Evolutionary conservation across 208 protist species (phyloP), one percentile per base, ranked within the genome.

Genomic region (Wallacemonas rigidus): DNA sequence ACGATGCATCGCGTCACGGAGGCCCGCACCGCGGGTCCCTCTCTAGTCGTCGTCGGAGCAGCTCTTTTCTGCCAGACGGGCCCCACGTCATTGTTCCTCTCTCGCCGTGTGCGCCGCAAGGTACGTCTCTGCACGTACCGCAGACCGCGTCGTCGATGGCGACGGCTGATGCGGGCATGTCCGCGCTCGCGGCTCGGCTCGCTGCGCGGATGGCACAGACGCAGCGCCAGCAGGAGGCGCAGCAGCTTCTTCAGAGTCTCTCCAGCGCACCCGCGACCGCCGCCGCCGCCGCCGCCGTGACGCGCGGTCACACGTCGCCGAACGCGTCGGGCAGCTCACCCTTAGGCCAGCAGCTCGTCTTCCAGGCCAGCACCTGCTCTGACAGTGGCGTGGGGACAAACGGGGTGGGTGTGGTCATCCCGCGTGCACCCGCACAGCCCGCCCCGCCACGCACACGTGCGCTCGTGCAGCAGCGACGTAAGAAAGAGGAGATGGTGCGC

Each of bases 401-500:
- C 26, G 26, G 26, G 26, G 26, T 26, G 26, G 26, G 26, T 26
- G 56, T 14, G 38, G 17, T 11, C 7, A 38, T 36, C n/a, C 17
- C 39, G 8, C 50, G 51, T 1, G 43, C 53, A 11, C 47, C 5
- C 9, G 6, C n/a, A 2, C 53, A 17, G 26, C 43, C 56, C 58
- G 45, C 60, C 17, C 70, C 58, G 60, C 26, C 57, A 35, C 57
- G 57, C 7, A 9, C 57, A 12, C 41, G 60, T 17, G 43, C 68
- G 12, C 57, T 85, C 67, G 73, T 77, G 65, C 39, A 83, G 68
- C 76, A 75, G 5, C 61, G 67, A 38, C 54, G 75, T 45, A 81
- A 85, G 61, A 76, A 77, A 41, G 71, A 78, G 38, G 63, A 43
- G 63, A 88, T 88, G 83, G 82, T 88, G 14, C 63, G 69, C 8